Conservation (phyloP, 495 filamentous ascomycete genomes). For the Penicillium alfredii region DNA sequence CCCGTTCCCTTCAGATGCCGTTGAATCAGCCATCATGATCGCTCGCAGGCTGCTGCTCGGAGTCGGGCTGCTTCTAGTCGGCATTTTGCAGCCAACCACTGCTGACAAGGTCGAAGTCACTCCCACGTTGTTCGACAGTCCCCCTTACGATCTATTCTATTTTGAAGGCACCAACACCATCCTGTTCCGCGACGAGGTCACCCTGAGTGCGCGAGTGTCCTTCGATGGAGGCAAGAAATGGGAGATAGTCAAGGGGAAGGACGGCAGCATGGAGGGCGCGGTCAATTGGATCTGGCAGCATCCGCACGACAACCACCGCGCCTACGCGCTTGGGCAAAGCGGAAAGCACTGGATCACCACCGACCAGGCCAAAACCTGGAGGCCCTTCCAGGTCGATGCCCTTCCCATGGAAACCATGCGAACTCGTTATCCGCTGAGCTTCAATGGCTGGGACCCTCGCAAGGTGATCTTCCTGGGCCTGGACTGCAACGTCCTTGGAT, state of each 20-base stretch:
- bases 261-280: conserved; percentile 47
- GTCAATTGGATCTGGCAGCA: conserved; percentile 60
- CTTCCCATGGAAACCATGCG: conserved; percentile 24
- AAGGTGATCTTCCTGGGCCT: conserved; percentile 77
- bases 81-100: conserved; percentile 27
- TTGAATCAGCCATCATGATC: conserved; percentile 32
- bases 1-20: conserved; percentile 30
- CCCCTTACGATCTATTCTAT: conserved; percentile 66
- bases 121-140: conserved; percentile 52
- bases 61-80: conserved; percentile 32
- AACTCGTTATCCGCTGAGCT: conserved; percentile 46
- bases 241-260: conserved; percentile 56
- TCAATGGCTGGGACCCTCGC: conserved; percentile 73
- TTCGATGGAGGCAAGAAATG: conserved; percentile 72
- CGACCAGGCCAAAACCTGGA: conserved; percentile 76
- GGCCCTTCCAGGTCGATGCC: conserved; percentile 55
- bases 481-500: conserved; percentile 48
- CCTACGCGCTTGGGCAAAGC: conserved; percentile 66
- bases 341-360: conserved; percentile 70
- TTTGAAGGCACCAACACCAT: conserved; percentile 81
- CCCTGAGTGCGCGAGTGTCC: conserved; percentile 61
- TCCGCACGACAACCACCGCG: conserved; percentile 67
- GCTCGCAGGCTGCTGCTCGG: conserved; percentile 36
- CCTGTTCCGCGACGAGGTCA: conserved; percentile 52
- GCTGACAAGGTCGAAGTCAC: conserved; percentile 48